Evolutionary conservation across 306 rosid species (phyloP).

Genomic region (Sicyos baderoa): DNA sequence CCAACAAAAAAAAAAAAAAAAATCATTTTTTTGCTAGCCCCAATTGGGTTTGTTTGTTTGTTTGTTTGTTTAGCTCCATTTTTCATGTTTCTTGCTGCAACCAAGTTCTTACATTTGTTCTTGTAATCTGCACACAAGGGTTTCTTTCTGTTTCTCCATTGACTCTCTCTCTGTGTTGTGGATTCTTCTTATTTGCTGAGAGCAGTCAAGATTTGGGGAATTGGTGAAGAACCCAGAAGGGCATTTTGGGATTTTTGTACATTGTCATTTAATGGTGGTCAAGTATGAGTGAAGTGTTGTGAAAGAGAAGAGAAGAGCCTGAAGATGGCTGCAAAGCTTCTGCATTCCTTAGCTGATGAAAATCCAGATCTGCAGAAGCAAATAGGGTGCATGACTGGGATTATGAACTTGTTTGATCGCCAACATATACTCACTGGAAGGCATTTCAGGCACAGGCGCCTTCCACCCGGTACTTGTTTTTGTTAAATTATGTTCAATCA

Average conservation of each 20-base stretch:
- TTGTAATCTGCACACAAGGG: conserved; percentile 1
- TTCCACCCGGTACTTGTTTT: conserved; percentile 47
- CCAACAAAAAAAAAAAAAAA: background rate
- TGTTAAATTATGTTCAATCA: no score
- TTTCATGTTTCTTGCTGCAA: conserved; percentile 6
- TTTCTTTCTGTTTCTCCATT: conserved; percentile 3
- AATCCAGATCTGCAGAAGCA: conserved; percentile 93
- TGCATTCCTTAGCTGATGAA: conserved; percentile 88
- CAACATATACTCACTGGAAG: conserved; percentile 49
- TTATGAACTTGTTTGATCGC: conserved; percentile 82
- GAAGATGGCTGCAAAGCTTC: conserved; percentile 85
- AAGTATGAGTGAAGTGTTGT: conserved; percentile 23
- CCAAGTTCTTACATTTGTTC: conserved; percentile 26
- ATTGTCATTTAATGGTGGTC: background rate
- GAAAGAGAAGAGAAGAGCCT: conserved; percentile 17
- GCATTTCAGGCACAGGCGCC: conserved; percentile 49
- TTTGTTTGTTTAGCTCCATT: background rate
- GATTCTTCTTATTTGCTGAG: conserved; percentile 19
- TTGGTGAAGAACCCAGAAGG: conserved; percentile 12
- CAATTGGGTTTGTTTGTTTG: conserved; percentile 8
- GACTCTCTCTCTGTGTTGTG: background rate
- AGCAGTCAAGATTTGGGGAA: conserved; percentile 23
- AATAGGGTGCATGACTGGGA: conserved; percentile 92
- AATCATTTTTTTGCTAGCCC: background rate
- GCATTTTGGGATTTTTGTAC: background rate